phyloP scores from a whole-genome alignment of 1,284 basidiomycete genomes.

The Athelia sp. region DNA sequence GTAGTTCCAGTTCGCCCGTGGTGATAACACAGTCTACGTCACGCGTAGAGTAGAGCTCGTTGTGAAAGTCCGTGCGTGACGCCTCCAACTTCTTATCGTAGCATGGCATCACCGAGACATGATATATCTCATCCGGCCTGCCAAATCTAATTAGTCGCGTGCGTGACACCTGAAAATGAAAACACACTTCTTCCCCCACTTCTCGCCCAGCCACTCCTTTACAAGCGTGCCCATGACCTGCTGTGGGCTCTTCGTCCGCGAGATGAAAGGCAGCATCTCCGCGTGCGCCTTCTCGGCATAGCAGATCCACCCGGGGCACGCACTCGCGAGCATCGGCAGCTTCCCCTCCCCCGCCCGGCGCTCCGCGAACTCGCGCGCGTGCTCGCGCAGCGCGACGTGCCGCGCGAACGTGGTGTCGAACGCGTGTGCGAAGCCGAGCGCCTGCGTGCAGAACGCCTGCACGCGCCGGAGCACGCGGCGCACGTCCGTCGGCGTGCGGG shows the following conservation, averaged over 20 bases:
- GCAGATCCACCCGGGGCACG: slow-evolving; percentile 99
- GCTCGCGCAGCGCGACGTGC: slow-evolving; percentile 81
- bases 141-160: slow-evolving; percentile 1
- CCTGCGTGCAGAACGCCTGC: slow-evolving; percentile 52
- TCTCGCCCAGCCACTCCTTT: slow-evolving; percentile 75
- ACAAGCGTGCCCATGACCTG: slow-evolving; percentile 92
- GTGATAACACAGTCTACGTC: slow-evolving; percentile 98
- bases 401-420: slow-evolving; percentile 95
- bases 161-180: slow-evolving; percentile 3
- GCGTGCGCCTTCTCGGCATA: slow-evolving; percentile 98
- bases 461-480: slow-evolving; percentile 66
- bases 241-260: slow-evolving; percentile 87
- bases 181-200: slow-evolving; percentile 63
- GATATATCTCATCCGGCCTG: slow-evolving; percentile 85
- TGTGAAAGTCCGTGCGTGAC: slow-evolving; percentile 87
- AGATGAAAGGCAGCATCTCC: slow-evolving; percentile 90
- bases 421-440: slow-evolving; percentile 70
- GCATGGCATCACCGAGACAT: slow-evolving; percentile 98
- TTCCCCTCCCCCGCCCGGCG: slow-evolving; percentile 36
- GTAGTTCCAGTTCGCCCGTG: slow-evolving; percentile 88
- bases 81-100: slow-evolving; percentile 99
- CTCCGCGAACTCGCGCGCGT: slow-evolving; percentile 78
- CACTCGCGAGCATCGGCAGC: slow-evolving; percentile 90
- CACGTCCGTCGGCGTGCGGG: slow-evolving; percentile 44
- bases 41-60: slow-evolving; percentile 71